Evolutionary conservation across 495 filamentous ascomycete species (phyloP).

Genomic region (Thermothielavioides terrestris): DNA sequence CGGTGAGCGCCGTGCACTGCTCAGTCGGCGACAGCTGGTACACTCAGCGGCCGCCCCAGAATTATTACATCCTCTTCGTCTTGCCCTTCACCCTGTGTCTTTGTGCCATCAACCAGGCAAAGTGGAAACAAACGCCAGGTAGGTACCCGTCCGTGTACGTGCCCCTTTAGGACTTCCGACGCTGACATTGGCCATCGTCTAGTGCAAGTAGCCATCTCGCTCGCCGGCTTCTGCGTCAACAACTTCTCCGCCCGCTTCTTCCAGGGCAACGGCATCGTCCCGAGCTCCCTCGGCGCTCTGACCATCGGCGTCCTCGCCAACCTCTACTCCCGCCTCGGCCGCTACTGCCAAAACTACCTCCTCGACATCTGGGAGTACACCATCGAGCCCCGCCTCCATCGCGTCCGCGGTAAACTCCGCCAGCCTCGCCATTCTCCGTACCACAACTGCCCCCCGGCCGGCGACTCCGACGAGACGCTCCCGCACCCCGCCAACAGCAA

Average conservation of each 20-base stretch:
- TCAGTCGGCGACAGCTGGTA: constrained; percentile 25
- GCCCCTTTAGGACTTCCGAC: too few species aligned
- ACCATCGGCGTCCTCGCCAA: constrained; percentile 82
- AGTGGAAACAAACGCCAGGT: constrained; percentile 79
- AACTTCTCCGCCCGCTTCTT: constrained; percentile 69
- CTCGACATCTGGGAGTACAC: constrained; percentile 25
- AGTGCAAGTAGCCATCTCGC: constrained; percentile 69
- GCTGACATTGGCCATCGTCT: too few species aligned
- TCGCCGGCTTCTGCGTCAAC: constrained; percentile 82
- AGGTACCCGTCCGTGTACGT: constrained; percentile 40
- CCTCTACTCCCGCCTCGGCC: constrained; percentile 72
- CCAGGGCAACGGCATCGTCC: constrained; percentile 67
- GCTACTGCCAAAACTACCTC: constrained; percentile 20
- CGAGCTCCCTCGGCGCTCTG: constrained; percentile 77
- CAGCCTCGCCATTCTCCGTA: constrained; percentile 5
- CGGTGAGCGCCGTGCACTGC: constrained; percentile 67
- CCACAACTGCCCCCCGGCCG: constrained; percentile 7
- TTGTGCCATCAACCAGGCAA: constrained; percentile 78
- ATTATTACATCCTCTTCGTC: constrained; percentile 69
- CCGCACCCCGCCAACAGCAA: background rate
- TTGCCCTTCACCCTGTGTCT: constrained; percentile 73
- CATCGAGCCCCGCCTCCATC: constrained; percentile 17
- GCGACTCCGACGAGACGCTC: constrained; percentile 7
- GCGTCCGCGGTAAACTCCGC: constrained; percentile 1
- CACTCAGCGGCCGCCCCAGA: constrained; percentile 47